These are phyloP conservation scores for Stramenopiles sp. DNA, from an alignment of 352 stramenopile species.

Conservation along the genomic window DNA sequence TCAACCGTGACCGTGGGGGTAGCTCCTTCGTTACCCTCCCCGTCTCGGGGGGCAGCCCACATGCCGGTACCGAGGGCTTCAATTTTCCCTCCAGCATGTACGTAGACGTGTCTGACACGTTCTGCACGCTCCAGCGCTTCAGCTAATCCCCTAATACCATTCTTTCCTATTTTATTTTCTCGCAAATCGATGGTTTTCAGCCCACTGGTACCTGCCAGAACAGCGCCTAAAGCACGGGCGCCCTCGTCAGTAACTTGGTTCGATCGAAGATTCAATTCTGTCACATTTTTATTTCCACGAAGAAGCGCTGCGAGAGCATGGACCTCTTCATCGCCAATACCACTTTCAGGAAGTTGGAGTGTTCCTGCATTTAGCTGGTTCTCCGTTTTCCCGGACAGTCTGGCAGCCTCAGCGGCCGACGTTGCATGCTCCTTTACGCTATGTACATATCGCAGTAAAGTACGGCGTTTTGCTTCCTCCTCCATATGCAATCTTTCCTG, in stretches of 20 bases:
- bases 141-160: conserved; percentile 72
- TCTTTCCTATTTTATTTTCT: conserved; percentile 61
- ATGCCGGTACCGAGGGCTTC: conserved; percentile 16
- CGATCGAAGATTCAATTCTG: conserved; percentile 67
- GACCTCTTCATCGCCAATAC: conserved; percentile 79
- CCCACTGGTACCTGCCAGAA: conserved; percentile 49
- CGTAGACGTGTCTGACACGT: conserved; percentile 79
- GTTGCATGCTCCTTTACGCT: conserved; percentile 46
- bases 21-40: neutral
- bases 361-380: conserved; percentile 11
- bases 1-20: conserved; percentile 54
- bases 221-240: conserved; percentile 64
- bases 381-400: conserved; percentile 19
- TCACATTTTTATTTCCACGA: conserved; percentile 59
- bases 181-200: conserved; percentile 68
- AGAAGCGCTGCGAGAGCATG: conserved; percentile 76
- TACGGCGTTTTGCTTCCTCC: conserved; percentile 83
- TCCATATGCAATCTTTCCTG: conserved; percentile 60
- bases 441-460: conserved; percentile 63
- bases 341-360: conserved; percentile 53
- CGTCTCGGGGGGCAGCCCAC: conserved; percentile 14
- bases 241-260: conserved; percentile 77
- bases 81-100: conserved; percentile 56
- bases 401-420: conserved; percentile 24
- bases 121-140: conserved; percentile 75